Base-by-base conservation (phyloP, 257 asterid species). In the Plantago ovata region DNA sequence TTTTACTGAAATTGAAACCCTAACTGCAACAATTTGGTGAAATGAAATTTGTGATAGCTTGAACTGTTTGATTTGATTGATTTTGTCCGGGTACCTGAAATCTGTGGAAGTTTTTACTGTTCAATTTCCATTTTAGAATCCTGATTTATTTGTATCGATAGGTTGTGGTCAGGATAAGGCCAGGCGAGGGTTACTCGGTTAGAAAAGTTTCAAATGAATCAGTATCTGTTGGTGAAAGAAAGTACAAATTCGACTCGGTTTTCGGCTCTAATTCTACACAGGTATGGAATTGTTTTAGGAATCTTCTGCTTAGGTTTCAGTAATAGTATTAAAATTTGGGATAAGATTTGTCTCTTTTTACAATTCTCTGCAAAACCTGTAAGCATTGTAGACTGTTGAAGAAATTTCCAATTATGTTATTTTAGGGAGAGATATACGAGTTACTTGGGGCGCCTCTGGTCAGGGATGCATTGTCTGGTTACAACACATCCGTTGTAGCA, bases 161-260 rank as follows among this genome's bases (percentile, higher is more conserved):
- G 99, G 96, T 93, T 59, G 74, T 81, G 49, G 94, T 83, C 72
- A 84, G 97, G 77, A 81, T 93, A 24, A 82, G 82, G 73, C 97
- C 95, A 42, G 78, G 65, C 10, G 67, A 61, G 28, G 85, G 80
- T 47, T 61, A 81, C 33, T 71, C 62, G 51, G 81, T 82, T 44
- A 68, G 71, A 63, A 83, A 74, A 73, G 86, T 77, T 70, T 79
- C 97, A 4, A 67, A 85, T 69, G 81, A 80, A 56, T 76, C 95
- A 0, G 71, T 93, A 33, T 64, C 73, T 50, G 75, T 83, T 64
- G 80, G 76, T 42, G 94, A 75, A 36, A 80, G 78, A 56, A 83
- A 72, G 22, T 93, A 81, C 58, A 58, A 72, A 38, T 89, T 82
- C 54, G 92, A 93, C 79, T 78, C 89, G 9, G 91, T 86, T 66